Conservation (phyloP, 148 eudicot species). For the Cornus controversa region DNA sequence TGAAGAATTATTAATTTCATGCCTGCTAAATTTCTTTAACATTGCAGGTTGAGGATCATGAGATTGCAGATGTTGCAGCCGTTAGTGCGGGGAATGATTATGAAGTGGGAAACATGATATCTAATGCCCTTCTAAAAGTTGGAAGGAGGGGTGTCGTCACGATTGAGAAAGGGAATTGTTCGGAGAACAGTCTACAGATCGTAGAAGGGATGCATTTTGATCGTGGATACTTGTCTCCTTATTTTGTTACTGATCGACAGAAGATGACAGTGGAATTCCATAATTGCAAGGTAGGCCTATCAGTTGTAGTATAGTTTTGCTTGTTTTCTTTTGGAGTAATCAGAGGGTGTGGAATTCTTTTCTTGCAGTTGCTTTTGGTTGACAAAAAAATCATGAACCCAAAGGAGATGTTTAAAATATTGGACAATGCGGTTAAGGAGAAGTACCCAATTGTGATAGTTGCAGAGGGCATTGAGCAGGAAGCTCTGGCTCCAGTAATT, state of each 20-base stretch:
- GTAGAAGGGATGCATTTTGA: slow-evolving; percentile 96
- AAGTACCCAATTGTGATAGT: slow-evolving; percentile 68
- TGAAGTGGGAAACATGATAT: slow-evolving; percentile 76
- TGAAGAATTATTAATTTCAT: not conserved
- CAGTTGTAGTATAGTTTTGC: not conserved
- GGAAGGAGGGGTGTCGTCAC: slow-evolving; percentile 68
- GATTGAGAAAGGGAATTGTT: slow-evolving; percentile 56
- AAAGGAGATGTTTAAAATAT: slow-evolving; percentile 67
- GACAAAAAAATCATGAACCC: slow-evolving; percentile 75
- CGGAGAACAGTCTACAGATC: slow-evolving; percentile 52
- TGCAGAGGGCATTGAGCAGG: slow-evolving; percentile 85
- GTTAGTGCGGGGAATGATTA: slow-evolving; percentile 89
- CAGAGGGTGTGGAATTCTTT: slow-evolving; percentile 16
- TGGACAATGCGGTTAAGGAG: slow-evolving; percentile 72
- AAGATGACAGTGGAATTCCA: slow-evolving; percentile 66
- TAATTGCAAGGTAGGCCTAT: slow-evolving; percentile 73
- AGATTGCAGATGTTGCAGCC: slow-evolving; percentile 77
- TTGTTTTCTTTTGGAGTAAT: slow-evolving; percentile 17
- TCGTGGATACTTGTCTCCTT: slow-evolving; percentile 76
- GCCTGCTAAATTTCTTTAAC: not conserved
- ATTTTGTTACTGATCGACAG: slow-evolving; percentile 73
- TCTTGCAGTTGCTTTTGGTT: slow-evolving; percentile 80
- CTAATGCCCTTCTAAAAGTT: slow-evolving; percentile 57
- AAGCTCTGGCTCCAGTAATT: slow-evolving; percentile 77
- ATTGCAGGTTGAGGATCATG: slow-evolving; percentile 76